Evolutionary conservation across 2,329 filamentous ascomycete species (phyloP), one percentile per base, ranked within the genome.

Genomic region (Arthrinium puccinioides): DNA sequence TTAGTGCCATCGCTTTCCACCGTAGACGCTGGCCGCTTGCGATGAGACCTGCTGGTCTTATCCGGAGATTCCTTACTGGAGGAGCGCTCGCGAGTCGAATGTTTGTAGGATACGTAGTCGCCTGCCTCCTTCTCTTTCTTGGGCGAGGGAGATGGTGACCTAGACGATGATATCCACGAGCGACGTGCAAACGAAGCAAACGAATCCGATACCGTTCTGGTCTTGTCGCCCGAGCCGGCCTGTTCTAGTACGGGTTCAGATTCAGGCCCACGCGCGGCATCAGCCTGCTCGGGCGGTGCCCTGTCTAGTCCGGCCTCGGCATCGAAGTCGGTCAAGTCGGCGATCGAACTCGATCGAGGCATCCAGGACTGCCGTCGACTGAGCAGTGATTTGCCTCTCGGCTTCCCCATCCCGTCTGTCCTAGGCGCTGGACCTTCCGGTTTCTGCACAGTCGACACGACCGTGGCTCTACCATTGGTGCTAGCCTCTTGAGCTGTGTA

Each of bases 311-410:
- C 25, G n/a, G n/a, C 46, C 26, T 59, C 50, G 26, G 45, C 48
- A 9, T 57, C 39, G 29, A 55, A 47, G 15, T 54, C 51, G 9
- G 53, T 52, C n/a, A 61, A 46, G 37, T 66, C 59, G 26, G 60
- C 51, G 5, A 59, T 50, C 10, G 64, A 62, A 44, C 62, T 70
- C 18, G 69, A 64, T 50, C 59, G 59, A 11, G 64, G 61, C 40
- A 76, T 62, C 74, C 73, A 77, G 41, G 69, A 70, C 40, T 67
- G 65, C 4, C 67, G 69, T 37, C 69, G 64, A 41, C 68, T 69
- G 37, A 69, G 61, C 33, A 72, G 56, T 29, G 70, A 67, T 43
- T 56, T 66, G 46, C 63, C 67, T 53, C 64, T 68, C 45, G 33
- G 23, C 28, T 24, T 21, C 23, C 49, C 53, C 43, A 50, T 50